phyloP scores from a whole-genome alignment of 192 early-diverging fungal species.

The Spizellomyces punctatus region DNA sequence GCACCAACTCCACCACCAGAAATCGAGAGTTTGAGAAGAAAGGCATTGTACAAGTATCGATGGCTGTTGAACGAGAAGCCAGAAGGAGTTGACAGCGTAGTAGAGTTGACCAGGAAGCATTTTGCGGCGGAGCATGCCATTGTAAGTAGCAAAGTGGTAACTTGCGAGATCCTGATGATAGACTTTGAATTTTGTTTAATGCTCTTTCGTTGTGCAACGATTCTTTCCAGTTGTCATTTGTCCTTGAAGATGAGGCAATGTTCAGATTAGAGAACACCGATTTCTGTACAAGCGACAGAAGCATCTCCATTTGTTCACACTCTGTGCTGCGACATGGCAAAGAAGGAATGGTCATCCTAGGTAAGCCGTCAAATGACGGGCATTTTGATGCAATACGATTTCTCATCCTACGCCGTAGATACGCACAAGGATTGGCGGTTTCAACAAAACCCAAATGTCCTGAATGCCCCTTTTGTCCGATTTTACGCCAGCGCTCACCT shows the following conservation, averaged over 20 bases:
- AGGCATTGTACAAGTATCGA: conserved; percentile 23
- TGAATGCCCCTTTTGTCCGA: conserved; percentile 37
- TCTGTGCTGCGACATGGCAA: conserved; percentile 12
- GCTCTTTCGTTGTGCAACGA: background rate
- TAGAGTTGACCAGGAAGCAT: conserved; percentile 2
- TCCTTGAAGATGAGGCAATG: conserved; percentile 11
- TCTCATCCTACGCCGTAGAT: background rate
- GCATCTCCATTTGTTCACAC: conserved; percentile 21
- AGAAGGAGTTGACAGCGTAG: background rate
- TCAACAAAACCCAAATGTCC: conserved; percentile 44
- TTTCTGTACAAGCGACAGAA: conserved; percentile 6
- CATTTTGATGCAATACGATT: too few relatives aligned
- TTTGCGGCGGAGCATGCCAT: conserved; percentile 25
- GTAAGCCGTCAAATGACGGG: too few relatives aligned
- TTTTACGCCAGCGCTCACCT: conserved; percentile 53
- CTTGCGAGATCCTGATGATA: background rate
- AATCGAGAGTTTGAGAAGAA: background rate
- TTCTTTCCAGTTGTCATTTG: background rate
- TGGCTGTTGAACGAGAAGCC: background rate
- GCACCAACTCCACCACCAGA: conserved; percentile 13
- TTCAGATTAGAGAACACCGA: background rate
- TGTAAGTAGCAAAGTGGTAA: background rate
- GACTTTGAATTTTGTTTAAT: background rate
- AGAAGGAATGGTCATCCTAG: conserved; percentile 16
- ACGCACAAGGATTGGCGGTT: conserved; percentile 52